These are phyloP conservation scores for Hanseniaspora uvarum DNA, from an alignment of 1,139 yeast species.

Conservation along the genomic window DNA sequence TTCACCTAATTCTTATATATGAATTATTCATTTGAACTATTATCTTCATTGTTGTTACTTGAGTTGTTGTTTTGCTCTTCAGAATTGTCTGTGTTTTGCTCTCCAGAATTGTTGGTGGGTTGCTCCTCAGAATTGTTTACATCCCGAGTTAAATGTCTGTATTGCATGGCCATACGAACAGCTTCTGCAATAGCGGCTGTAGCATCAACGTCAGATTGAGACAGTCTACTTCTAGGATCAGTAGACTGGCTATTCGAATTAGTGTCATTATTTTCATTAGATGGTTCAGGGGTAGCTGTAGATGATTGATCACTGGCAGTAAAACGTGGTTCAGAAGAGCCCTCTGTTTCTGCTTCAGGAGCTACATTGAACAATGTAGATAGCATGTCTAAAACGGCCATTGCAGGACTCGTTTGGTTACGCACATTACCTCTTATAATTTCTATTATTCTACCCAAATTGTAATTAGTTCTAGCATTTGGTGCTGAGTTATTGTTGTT, in stretches of 20 bases:
- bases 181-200: background rate
- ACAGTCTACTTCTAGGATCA: background rate
- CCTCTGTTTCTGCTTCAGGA: background rate
- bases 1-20: background rate
- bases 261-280: background rate
- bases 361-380: background rate
- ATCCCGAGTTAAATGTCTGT: background rate
- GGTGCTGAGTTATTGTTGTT: background rate
- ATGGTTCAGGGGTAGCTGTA: background rate
- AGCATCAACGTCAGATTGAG: background rate
- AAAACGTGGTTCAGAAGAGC: too few relatives aligned
- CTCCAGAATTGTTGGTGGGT: background rate
- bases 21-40: background rate
- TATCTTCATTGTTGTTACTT: background rate
- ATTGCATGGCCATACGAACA: background rate
- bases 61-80: background rate
- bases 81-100: background rate
- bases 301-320: background rate
- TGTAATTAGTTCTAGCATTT: background rate
- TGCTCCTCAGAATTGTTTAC: background rate
- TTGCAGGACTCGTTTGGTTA: background rate
- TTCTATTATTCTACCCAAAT: background rate
- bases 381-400: background rate
- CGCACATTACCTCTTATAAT: background rate
- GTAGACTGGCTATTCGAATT: background rate